These are phyloP conservation scores for Cladosporium sp. DNA, from an alignment of 2,329 filamentous ascomycete species.

Conservation along the genomic window DNA sequence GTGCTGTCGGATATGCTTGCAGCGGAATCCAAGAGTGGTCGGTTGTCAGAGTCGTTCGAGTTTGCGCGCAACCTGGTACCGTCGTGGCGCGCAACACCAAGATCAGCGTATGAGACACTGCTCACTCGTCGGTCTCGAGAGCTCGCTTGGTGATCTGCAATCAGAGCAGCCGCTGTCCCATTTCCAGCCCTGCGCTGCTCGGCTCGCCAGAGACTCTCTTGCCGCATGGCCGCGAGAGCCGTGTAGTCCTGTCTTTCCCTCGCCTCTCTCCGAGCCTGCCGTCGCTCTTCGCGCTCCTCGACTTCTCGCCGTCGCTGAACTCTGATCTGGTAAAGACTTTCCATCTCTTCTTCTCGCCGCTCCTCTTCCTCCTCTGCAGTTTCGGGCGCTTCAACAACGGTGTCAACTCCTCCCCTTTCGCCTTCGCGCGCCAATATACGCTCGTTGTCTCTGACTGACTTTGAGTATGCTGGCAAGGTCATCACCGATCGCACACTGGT, in stretches of 20 bases:
- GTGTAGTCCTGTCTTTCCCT: slow-evolving; percentile 65
- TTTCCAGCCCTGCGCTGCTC: slow-evolving; percentile 35
- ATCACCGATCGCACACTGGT: slow-evolving; percentile 90
- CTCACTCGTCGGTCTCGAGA: slow-evolving; percentile 65
- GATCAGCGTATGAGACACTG: slow-evolving; percentile 70
- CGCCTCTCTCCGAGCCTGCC: slow-evolving; percentile 66
- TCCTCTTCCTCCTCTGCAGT: slow-evolving; percentile 74
- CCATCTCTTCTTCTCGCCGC: slow-evolving; percentile 86
- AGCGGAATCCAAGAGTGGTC: slow-evolving; percentile 67
- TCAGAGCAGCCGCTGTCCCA: slow-evolving; percentile 38
- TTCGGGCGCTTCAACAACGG: slow-evolving; percentile 80
- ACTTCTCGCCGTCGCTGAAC: slow-evolving; percentile 70
- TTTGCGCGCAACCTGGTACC: slow-evolving; percentile 70
- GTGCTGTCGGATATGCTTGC: slow-evolving; percentile 53
- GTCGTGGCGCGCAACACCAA: slow-evolving; percentile 73
- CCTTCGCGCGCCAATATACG: slow-evolving; percentile 83
- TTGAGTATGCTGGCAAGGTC: slow-evolving; percentile 83
- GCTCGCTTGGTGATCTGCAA: slow-evolving; percentile 58
- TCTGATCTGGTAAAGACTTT: slow-evolving; percentile 84
- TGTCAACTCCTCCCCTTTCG: slow-evolving; percentile 85
- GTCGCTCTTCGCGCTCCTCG: slow-evolving; percentile 72
- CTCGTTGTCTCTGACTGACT: slow-evolving; percentile 68
- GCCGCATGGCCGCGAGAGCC: slow-evolving; percentile 61
- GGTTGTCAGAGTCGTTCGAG: slow-evolving; percentile 67
- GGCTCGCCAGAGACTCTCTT: slow-evolving; percentile 52